Conservation (phyloP, 768 basidiomycete species). For the Leccinum rimulosum region DNA sequence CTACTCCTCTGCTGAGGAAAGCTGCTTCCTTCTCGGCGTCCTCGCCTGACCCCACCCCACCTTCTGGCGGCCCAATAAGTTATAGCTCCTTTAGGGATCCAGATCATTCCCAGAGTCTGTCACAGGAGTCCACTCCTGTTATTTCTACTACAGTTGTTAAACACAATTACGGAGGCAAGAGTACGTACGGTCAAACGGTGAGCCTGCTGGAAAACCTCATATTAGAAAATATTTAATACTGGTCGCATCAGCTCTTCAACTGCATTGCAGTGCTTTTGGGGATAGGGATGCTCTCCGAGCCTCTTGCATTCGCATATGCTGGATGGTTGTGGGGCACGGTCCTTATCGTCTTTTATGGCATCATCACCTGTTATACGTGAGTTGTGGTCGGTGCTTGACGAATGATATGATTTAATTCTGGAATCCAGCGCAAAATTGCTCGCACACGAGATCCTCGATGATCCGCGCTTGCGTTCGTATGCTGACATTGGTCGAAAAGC, state of each 20-base stretch:
- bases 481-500: conserved; percentile 88
- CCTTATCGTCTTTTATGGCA: conserved; percentile 74
- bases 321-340: conserved; percentile 82
- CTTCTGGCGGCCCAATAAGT: not conserved
- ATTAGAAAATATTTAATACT: not conserved
- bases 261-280: conserved; percentile 83
- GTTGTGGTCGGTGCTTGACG: conserved; percentile 27
- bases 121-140: conserved; percentile 4
- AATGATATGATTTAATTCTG: conserved; percentile 4
- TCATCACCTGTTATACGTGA: conserved; percentile 86
- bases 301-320: conserved; percentile 86
- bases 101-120: not conserved
- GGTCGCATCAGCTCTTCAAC: conserved; percentile 69
- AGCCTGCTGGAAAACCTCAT: conserved; percentile 15
- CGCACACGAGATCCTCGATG: conserved; percentile 68
- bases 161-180: conserved; percentile 48
- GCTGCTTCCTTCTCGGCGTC: conserved; percentile 35
- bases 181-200: conserved; percentile 74
- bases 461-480: conserved; percentile 74
- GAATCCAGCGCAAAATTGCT: conserved; percentile 77
- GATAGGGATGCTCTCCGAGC: conserved; percentile 86
- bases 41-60: conserved; percentile 3
- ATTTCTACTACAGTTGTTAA: conserved; percentile 3
- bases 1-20: conserved; percentile 42
- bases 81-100: not conserved